phyloP scores from a whole-genome alignment of 768 basidiomycete species.

The Sarcomyxa edulis region DNA sequence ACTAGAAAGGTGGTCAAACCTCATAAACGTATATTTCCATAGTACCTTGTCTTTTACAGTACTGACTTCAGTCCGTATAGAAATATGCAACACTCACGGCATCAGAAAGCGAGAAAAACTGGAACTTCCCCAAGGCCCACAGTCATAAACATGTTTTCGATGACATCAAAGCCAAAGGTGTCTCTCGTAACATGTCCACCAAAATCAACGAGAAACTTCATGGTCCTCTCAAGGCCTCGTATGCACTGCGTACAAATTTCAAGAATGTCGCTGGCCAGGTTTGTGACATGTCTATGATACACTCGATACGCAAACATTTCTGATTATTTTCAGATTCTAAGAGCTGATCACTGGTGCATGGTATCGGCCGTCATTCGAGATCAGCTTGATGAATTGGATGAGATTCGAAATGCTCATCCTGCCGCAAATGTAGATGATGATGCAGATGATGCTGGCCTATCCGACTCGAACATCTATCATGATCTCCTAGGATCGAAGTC shows the following conservation, averaged over 20 bases:
- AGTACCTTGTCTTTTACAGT: background rate
- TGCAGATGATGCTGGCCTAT: too few species aligned
- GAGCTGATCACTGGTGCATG: conserved; percentile 9
- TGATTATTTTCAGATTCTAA: conserved; percentile 12
- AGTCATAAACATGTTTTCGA: conserved; percentile 23
- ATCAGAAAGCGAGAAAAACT: conserved; percentile 17
- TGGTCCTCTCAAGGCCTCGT: conserved; percentile 19
- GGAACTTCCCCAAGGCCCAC: conserved; percentile 31
- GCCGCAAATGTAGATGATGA: background rate
- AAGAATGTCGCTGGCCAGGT: conserved; percentile 27
- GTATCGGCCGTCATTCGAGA: conserved; percentile 13
- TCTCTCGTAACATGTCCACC: conserved; percentile 23
- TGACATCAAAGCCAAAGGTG: conserved; percentile 28
- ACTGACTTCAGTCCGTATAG: too few species aligned
- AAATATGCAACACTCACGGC: too few species aligned
- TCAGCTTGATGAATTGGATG: conserved; percentile 7
- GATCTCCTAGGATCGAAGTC: too few species aligned
- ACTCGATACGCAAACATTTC: background rate
- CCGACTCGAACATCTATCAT: too few species aligned
- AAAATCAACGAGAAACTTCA: conserved; percentile 25
- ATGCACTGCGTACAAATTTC: conserved; percentile 23
- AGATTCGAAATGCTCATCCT: conserved; percentile 6
- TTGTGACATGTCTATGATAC: background rate
- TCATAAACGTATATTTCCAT: conserved; percentile 16
- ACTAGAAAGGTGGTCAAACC: conserved; percentile 10